These are phyloP conservation scores for Voacanga thouarsii DNA, from an alignment of 257 asterid genomes.

Conservation along the genomic window DNA sequence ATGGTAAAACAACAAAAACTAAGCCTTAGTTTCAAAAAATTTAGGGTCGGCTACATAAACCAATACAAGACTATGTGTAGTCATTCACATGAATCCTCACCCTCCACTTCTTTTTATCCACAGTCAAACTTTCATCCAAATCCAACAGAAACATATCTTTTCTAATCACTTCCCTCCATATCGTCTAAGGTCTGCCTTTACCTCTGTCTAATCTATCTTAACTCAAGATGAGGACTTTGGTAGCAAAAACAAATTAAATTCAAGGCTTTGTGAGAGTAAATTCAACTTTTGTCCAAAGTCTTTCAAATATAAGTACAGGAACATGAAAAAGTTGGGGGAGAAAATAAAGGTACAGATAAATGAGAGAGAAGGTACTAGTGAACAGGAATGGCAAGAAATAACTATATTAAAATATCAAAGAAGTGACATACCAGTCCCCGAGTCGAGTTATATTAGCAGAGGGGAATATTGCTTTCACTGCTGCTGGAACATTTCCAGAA, in stretches of 20 bases:
- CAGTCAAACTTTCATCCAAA: too few species aligned
- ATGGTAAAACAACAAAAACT: neutral
- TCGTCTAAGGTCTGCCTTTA: too few species aligned
- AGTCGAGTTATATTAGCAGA: conserved; percentile 82
- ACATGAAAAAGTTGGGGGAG: neutral
- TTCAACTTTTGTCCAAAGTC: neutral
- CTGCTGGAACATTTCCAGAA: conserved; percentile 99
- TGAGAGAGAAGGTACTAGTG: neutral
- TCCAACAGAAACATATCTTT: too few species aligned
- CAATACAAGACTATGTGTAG: too few species aligned
- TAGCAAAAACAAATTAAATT: neutral
- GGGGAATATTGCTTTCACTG: conserved; percentile 67
- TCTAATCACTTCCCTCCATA: too few species aligned
- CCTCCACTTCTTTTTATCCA: too few species aligned
- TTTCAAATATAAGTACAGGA: neutral
- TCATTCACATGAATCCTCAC: too few species aligned
- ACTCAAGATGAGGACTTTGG: neutral
- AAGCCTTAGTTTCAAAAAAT: too few species aligned
- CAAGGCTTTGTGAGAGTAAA: neutral
- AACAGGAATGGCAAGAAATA: neutral
- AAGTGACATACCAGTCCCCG: conserved; percentile 76
- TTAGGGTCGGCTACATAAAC: too few species aligned
- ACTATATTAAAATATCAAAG: conserved; percentile 7
- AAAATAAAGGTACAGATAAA: neutral
- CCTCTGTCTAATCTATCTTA: too few species aligned